Conservation (phyloP, 768 basidiomycete species). For the Pilatotrama ljubarskyi region DNA sequence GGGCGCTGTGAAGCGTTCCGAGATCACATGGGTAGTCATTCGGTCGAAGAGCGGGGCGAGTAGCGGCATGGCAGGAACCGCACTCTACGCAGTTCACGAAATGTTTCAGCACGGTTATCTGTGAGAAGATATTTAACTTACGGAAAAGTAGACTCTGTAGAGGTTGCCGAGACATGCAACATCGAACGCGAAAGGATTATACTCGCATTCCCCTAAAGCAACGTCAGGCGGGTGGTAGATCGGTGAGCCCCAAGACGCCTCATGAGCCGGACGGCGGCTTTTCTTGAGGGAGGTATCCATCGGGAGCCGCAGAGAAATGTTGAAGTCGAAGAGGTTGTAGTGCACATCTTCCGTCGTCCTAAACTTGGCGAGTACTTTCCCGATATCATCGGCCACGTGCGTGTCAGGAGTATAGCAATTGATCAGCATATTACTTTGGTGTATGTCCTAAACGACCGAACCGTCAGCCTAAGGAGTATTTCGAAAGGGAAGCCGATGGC, state of each 20-base stretch:
- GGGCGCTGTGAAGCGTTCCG: constrained; percentile 6
- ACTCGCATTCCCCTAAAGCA: neutral
- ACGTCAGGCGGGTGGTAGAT: neutral
- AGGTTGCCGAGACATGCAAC: constrained; percentile 2
- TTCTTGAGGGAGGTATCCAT: neutral
- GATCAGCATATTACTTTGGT: neutral
- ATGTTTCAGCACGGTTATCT: no score
- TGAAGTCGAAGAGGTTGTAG: neutral
- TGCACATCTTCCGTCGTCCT: neutral
- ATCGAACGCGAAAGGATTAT: constrained; percentile 5
- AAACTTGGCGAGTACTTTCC: neutral
- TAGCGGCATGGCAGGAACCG: neutral
- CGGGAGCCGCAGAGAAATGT: neutral
- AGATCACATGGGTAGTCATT: constrained; percentile 4
- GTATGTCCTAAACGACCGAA: neutral
- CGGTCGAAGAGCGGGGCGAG: constrained; percentile 2
- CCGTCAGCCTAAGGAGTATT: neutral
- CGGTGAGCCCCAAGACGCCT: neutral
- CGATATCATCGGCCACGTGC: no score
- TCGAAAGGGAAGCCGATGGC: neutral
- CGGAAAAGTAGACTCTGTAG: neutral
- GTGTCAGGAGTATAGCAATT: neutral
- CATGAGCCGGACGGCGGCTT: neutral
- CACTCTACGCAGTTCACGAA: neutral
- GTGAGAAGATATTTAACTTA: neutral